Evolutionary conservation across 2,329 filamentous ascomycete genomes (phyloP), one percentile per base, ranked within the genome.

Genomic region (Setomelanomma holmii): DNA sequence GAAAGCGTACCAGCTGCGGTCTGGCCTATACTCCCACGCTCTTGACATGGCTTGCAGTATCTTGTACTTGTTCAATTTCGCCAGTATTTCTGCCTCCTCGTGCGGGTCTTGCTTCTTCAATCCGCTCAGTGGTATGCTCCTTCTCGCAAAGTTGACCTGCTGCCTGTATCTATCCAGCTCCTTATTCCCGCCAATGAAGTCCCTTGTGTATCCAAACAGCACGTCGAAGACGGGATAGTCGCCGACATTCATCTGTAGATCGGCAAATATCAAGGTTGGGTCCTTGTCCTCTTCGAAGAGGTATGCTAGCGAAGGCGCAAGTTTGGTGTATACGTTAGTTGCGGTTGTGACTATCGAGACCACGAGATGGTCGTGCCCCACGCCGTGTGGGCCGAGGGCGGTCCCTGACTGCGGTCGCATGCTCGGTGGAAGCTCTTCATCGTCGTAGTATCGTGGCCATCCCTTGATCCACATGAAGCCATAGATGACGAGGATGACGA

Each of bases 1-100:
- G 64, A 86, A 86, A 49, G 84, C 73, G 54, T 79, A 86, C 84
- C 84, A 86, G 48, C 80, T 81, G 39, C 80, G 79, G 21, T 82
- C 69, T 2, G 79, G 79, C 33, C 71, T 61, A 44, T 73, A 62
- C 10, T 71, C 61, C 52, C 72, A 69, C 4, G 74, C 67, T 21
- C 64, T 57, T 12, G 73, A 63, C 54, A 77, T 60, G 40, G 74
- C 66, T 23, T 73, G 72, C 23, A 77, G 53, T 17, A 73, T 67
- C 56, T 76, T 77, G 67, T 73, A 77, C 45, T 75, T 76, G 51
- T 75, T 67, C 54, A 77, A 50, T 12, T 51, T 58, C 1, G 38
- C 36, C 53, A 59, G 41, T 4, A 56, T 46, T 21, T 53, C 60
- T 44, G 55, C 61, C 45, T 70, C 68, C 30, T 64, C 66, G 6